Conservation (phyloP, 2,329 filamentous ascomycete species). For the Delphinella strobiligena region DNA sequence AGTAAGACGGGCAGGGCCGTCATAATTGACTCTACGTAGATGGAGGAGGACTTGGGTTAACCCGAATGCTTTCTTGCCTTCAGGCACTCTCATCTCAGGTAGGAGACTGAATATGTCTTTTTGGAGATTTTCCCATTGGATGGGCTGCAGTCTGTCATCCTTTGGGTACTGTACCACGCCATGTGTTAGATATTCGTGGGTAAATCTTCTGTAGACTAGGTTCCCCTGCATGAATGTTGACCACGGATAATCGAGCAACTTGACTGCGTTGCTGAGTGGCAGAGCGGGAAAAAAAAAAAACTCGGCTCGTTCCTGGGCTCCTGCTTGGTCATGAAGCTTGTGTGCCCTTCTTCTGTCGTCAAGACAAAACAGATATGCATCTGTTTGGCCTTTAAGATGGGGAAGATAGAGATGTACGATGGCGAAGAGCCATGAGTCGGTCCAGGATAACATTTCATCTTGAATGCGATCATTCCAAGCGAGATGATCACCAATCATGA, state of each 20-base stretch:
- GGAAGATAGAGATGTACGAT: slow-evolving; percentile 1
- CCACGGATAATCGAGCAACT: neutral
- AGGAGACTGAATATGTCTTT: neutral
- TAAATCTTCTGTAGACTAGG: slow-evolving; percentile 1
- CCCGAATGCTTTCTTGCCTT: neutral
- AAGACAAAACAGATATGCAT: neutral
- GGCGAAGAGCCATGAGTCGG: slow-evolving; percentile 1
- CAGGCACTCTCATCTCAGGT: slow-evolving; percentile 1
- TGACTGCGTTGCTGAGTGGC: neutral
- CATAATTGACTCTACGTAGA: no score
- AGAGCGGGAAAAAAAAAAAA: neutral
- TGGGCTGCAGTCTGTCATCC: neutral
- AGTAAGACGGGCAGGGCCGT: no score
- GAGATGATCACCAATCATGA: slow-evolving; percentile 1
- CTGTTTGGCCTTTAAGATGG: neutral
- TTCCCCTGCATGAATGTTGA: neutral
- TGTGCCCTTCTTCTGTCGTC: neutral
- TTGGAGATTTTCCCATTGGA: neutral
- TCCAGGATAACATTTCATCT: slow-evolving; percentile 3
- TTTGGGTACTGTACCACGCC: neutral
- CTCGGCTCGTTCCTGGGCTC: no score
- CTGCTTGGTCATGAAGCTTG: neutral
- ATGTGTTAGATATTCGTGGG: slow-evolving; percentile 4
- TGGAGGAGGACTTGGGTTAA: neutral
- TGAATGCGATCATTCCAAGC: slow-evolving; percentile 1